Evolutionary conservation across 2,329 filamentous ascomycete genomes (phyloP), one percentile per base, ranked within the genome.

Genomic region (Parascedosporium putredinis): DNA sequence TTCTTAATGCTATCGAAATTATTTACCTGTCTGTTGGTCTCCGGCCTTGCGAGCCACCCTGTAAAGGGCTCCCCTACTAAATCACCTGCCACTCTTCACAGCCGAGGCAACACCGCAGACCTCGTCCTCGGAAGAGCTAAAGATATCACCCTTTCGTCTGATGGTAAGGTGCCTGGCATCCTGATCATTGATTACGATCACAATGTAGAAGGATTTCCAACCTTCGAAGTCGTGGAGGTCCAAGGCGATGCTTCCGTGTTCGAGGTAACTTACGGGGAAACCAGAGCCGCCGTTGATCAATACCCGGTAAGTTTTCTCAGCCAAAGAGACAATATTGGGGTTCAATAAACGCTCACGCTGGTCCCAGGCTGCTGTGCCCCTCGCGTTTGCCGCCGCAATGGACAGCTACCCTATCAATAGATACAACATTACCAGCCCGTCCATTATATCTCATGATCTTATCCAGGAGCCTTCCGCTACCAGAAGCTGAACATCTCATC

Each of bases 171-270:
- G n/a, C 3, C 68, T 63, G 8, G 68, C 60, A 9, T 64, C 59
- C 1, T 78, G 72, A 36, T 66, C 59, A 42, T 68, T 63, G 51
- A 79, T 79, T 2, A 67, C 64, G 24, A 64, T 53, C 55, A 79
- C n/a, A 33, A n/a, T n/a, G 29, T 33, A 9, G 29, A 33, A n/a
- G 29, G 29, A 10, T 10, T 33, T n/a, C 29, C 29, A 2, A 2
- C 9, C 9, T 33, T 33, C 29, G 29, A 10, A n/a, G 29, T 33
- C n/a, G 29, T 4, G 9, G n/a, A 33, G 29, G 9, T n/a, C 2
- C 9, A 33, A n/a, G 29, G 29, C 29, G 29, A 33, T 4, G n/a
- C 29, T 9, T 33, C 29, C n/a, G 4, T n/a, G 29, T 33, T 33
- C n/a, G 29, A 33, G n/a, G n/a, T 33, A 3, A 33, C 29, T 33